phyloP scores from a whole-genome alignment of 805 yeast species.

The Starmerella gropengiesseri region DNA sequence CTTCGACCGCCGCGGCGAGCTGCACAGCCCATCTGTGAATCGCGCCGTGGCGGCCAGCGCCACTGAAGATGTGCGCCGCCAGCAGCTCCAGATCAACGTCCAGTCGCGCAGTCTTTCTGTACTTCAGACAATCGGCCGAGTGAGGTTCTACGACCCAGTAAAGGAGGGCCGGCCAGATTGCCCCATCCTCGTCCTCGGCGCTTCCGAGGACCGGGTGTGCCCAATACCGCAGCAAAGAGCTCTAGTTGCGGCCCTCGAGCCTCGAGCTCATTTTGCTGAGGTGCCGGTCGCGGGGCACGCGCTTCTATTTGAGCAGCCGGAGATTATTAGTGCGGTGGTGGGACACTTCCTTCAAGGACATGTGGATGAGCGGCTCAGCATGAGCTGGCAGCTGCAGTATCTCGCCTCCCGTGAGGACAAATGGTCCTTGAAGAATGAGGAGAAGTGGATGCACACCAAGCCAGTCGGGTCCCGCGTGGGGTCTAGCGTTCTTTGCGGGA shows the following conservation, averaged over 20 bases:
- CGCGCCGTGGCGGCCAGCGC: constrained; percentile 38
- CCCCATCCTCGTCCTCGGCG: constrained; percentile 49
- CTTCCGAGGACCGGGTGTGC: constrained; percentile 47
- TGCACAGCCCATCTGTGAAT: constrained; percentile 47
- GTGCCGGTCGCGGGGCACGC: constrained; percentile 52
- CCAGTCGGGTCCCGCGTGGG: constrained; percentile 34
- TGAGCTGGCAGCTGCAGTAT: constrained; percentile 59
- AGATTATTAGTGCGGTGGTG: constrained; percentile 49
- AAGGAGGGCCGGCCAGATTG: constrained; percentile 37
- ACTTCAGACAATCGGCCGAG: constrained; percentile 44
- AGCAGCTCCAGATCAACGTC: constrained; percentile 62
- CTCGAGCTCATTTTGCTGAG: neutral
- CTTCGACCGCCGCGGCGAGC: constrained; percentile 53
- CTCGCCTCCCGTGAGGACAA: constrained; percentile 46
- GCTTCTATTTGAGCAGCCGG: constrained; percentile 51
- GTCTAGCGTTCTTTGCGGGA: constrained; percentile 46
- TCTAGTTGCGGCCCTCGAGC: neutral
- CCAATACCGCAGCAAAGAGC: constrained; percentile 35
- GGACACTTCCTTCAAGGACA: constrained; percentile 44
- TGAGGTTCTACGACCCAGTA: constrained; percentile 34
- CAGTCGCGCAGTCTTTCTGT: constrained; percentile 48
- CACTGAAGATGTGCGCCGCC: constrained; percentile 35
- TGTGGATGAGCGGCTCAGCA: constrained; percentile 45
- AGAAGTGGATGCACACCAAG: constrained; percentile 52
- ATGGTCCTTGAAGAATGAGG: constrained; percentile 70